Evolutionary conservation across 768 basidiomycete genomes (phyloP), one percentile per base, ranked within the genome.

Genomic region (Suillus subluteus): DNA sequence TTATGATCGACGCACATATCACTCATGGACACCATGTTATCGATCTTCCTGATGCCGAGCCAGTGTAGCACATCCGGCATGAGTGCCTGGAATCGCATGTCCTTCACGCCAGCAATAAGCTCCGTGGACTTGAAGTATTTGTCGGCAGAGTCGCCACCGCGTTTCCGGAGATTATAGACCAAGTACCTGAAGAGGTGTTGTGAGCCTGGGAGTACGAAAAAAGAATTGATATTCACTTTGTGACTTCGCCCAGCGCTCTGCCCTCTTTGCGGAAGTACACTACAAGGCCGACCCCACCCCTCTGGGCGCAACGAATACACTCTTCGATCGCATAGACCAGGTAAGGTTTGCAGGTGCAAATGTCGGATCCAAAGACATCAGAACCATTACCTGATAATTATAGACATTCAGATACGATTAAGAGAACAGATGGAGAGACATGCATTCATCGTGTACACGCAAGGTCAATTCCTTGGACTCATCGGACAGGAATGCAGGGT

Each of bases 21-120:
- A 66, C 91, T 93, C 93, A 94, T 94, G 30, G 88, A 90, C 18
- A 97, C 89, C 89, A 99, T 88, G 73, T 90, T 90, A 77, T 95
- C 88, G 55, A 99, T 87, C 83, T 94, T 94, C 79, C 75, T 89
- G 73, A 99, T 91, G 0, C 97, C 97, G 21, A 99, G 79, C 94
- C 96, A 99, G 75, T 96, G 95, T 55, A 98, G 80, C 7, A 98
- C 91, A 75, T 99, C 97, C 4, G 97, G 97, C 96, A 99, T 98
- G 67, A 95, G 83, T 26, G 91, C 93, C 75, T 90, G 84, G 89
- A 96, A 96, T n/a, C 95, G 87, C 94, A 95, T 94, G 73, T 96
- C 94, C 79, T 95, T 93, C 30, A 98, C 96, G 11, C 96, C 96
- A 0, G 96, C 96, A 67, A 98, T 93, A 69, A 92, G 81, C 78